Evolutionary conservation across 331 rosid genomes (phyloP).

Genomic region (Acacia concinna): DNA sequence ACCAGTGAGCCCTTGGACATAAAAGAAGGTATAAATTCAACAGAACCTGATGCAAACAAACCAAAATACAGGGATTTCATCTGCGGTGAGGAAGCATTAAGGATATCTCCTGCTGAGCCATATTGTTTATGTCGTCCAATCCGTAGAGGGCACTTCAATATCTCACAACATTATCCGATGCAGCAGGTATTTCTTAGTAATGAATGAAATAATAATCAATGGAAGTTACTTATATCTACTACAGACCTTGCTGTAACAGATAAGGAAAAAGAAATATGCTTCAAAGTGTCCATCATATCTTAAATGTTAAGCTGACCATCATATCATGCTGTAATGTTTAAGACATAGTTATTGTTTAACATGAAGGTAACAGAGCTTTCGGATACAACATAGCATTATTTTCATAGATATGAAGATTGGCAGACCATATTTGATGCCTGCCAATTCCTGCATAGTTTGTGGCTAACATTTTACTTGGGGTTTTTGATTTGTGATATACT

Average conservation of each 20-base stretch:
- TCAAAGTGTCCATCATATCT: not conserved
- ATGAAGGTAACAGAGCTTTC: not conserved
- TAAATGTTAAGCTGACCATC: slow-evolving; percentile 9
- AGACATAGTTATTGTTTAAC: not conserved
- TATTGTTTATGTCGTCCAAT: slow-evolving; percentile 86
- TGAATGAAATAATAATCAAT: slow-evolving; percentile 5
- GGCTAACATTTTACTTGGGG: slow-evolving; percentile 23
- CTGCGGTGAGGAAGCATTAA: slow-evolving; percentile 87
- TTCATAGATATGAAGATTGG: not conserved
- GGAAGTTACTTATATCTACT: not conserved
- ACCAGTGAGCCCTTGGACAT: slow-evolving; percentile 44
- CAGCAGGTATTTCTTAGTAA: slow-evolving; percentile 71
- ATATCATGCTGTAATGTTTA: slow-evolving; percentile 12
- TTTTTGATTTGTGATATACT: not conserved
- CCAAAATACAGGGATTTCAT: slow-evolving; percentile 57
- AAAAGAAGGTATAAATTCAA: slow-evolving; percentile 49
- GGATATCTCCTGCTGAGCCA: slow-evolving; percentile 71
- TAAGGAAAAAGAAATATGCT: not conserved
- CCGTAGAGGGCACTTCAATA: slow-evolving; percentile 91
- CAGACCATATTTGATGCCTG: not conserved
- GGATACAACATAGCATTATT: not conserved
- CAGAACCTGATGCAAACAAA: slow-evolving; percentile 43
- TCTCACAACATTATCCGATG: slow-evolving; percentile 84
- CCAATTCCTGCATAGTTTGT: slow-evolving; percentile 27
- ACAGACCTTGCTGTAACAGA: not conserved